phyloP scores from a whole-genome alignment of 805 yeast genomes.

The Lipomyces sp. region DNA sequence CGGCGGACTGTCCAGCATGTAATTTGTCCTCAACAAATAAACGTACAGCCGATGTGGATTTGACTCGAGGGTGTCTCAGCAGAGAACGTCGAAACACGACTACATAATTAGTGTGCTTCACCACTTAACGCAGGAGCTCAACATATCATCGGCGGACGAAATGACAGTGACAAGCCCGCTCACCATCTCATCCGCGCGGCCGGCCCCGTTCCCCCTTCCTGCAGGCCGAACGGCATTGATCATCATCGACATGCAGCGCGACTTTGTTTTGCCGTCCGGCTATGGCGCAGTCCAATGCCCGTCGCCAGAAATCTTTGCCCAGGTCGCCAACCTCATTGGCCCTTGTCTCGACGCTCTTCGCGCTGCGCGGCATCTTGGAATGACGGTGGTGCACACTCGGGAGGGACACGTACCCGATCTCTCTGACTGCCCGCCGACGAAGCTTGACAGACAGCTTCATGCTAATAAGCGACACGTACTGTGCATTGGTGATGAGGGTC shows the following conservation, averaged over 20 bases:
- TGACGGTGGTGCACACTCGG: constrained; percentile 45
- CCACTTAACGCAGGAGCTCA: background rate
- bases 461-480: constrained; percentile 39
- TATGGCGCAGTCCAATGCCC: constrained; percentile 44
- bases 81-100: background rate
- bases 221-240: constrained; percentile 41
- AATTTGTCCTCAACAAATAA: no score
- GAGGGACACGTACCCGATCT: constrained; percentile 45
- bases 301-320: constrained; percentile 41
- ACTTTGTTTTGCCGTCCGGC: constrained; percentile 44
- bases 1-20: no score
- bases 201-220: constrained; percentile 40
- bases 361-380: constrained; percentile 43
- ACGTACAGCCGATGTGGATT: no score
- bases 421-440: constrained; percentile 44
- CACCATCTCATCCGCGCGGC: constrained; percentile 33
- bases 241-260: constrained; percentile 47
- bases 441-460: constrained; percentile 40
- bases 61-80: no score
- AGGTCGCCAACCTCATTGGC: constrained; percentile 38
- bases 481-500: constrained; percentile 44
- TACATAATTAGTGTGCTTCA: background rate
- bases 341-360: constrained; percentile 40
- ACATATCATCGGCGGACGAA: background rate
- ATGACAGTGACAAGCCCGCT: constrained; percentile 25